phyloP scores from a whole-genome alignment of 768 basidiomycete genomes.

The Boletus coccyginus region DNA sequence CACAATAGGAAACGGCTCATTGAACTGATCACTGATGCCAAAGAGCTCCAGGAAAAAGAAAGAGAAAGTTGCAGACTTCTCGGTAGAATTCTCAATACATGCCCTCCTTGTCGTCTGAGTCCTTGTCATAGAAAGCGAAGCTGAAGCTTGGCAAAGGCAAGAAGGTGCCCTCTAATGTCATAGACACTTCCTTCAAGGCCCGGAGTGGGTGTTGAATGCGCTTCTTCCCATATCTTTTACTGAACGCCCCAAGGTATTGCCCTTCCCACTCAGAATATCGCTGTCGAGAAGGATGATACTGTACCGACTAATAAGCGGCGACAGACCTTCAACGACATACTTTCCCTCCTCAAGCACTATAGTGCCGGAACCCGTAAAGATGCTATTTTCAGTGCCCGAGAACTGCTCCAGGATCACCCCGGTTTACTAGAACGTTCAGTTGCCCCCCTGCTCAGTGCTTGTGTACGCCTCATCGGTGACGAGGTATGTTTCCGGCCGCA shows the following conservation, averaged over 20 bases:
- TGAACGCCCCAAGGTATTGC: conserved; percentile 66
- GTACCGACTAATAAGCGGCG: conserved; percentile 75
- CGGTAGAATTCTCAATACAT: conserved; percentile 39
- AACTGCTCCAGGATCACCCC: conserved; percentile 65
- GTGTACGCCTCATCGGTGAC: conserved; percentile 74
- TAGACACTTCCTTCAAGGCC: conserved; percentile 96
- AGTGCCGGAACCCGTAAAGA: conserved; percentile 76
- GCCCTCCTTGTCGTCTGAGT: background rate
- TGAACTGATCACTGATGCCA: conserved; percentile 51
- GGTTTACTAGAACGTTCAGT: conserved; percentile 51
- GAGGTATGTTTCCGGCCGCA: conserved; percentile 51
- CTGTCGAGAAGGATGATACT: conserved; percentile 48
- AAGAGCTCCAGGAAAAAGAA: conserved; percentile 86
- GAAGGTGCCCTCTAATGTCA: conserved; percentile 72
- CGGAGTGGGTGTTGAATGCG: conserved; percentile 58
- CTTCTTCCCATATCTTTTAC: background rate
- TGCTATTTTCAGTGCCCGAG: conserved; percentile 67
- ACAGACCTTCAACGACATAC: conserved; percentile 71
- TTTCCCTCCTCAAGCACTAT: conserved; percentile 81
- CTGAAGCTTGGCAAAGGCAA: conserved; percentile 97
- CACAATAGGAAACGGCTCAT: conserved; percentile 6
- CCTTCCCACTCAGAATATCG: conserved; percentile 81
- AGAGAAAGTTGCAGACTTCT: conserved; percentile 85
- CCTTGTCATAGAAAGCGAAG: conserved; percentile 75
- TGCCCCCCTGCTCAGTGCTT: conserved; percentile 53